A percentile compares a stretch with the other conserved stretches of the same genome.
phyloP scores from a whole-genome alignment of 2,329 filamentous ascomycete genomes.

The Curvularia verruculosa region DNA sequence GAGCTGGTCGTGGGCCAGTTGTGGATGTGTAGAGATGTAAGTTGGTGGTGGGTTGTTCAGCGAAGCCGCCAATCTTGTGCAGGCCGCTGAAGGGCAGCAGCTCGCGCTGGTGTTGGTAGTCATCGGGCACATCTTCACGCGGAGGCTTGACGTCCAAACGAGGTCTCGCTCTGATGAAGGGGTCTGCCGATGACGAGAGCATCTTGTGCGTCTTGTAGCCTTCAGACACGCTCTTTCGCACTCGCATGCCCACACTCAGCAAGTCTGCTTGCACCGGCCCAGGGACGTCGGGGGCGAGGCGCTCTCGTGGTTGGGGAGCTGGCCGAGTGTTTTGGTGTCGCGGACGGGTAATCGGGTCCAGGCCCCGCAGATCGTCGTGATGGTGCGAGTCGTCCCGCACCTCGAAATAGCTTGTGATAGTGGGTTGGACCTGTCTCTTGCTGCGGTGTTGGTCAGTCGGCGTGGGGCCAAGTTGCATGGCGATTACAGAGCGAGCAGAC shows the following conservation, averaged over 20 bases:
- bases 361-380: constrained; percentile 34
- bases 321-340: constrained; percentile 24
- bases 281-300: constrained; percentile 61
- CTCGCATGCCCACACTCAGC: constrained; percentile 90
- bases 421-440: constrained; percentile 55
- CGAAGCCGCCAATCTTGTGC: constrained; percentile 73
- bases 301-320: constrained; percentile 19
- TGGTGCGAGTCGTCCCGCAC: constrained; percentile 30
- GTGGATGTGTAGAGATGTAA: constrained; percentile 44
- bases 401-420: constrained; percentile 54
- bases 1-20: constrained; percentile 35
- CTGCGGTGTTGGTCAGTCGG: constrained; percentile 40
- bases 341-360: constrained; percentile 35
- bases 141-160: constrained; percentile 32
- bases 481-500: constrained; percentile 4
- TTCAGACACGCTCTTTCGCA: constrained; percentile 90
- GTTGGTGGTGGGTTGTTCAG: constrained; percentile 60
- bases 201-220: constrained; percentile 81
- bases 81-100: constrained; percentile 82
- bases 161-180: constrained; percentile 32
- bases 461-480: constrained; percentile 18
- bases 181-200: constrained; percentile 31
- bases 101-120: constrained; percentile 58
- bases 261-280: constrained; percentile 76
- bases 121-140: constrained; percentile 29